A percentile compares a stretch with the other conserved stretches of the same genome.
Conservation (phyloP, 1,284 basidiomycete genomes). For the Coriolopsis trogii region DNA sequence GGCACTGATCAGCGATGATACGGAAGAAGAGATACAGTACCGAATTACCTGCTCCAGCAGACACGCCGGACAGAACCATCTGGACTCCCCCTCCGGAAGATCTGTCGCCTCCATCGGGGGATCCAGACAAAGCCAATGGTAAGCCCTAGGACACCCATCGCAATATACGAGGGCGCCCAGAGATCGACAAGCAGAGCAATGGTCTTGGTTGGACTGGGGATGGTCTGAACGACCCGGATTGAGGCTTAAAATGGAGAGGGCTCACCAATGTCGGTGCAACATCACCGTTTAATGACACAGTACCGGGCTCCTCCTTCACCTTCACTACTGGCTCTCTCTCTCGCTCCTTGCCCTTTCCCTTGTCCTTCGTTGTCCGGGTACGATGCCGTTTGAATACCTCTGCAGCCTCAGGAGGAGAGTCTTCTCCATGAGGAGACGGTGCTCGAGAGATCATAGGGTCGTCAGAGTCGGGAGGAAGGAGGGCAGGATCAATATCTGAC, state of each 20-base stretch:
- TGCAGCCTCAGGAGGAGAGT: slow-evolving; percentile 14
- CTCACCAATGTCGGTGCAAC: slow-evolving; percentile 31
- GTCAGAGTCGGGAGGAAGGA: slow-evolving; percentile 53
- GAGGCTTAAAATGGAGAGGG: not conserved
- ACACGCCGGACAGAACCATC: slow-evolving; percentile 93
- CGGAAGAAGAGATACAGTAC: slow-evolving; percentile 11
- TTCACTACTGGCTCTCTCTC: slow-evolving; percentile 56
- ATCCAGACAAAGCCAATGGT: slow-evolving; percentile 95
- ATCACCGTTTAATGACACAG: slow-evolving; percentile 29
- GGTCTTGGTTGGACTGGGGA: slow-evolving; percentile 85
- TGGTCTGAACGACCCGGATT: slow-evolving; percentile 7
- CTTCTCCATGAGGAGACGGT: slow-evolving; percentile 44
- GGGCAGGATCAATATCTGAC: slow-evolving; percentile 43
- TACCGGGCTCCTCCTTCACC: slow-evolving; percentile 72
- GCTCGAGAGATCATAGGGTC: slow-evolving; percentile 54
- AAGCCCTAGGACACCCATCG: slow-evolving; percentile 95
- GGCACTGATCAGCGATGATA: slow-evolving; percentile 11
- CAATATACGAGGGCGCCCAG: slow-evolving; percentile 88
- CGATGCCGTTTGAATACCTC: slow-evolving; percentile 13
- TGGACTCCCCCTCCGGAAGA: slow-evolving; percentile 78
- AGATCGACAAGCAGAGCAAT: slow-evolving; percentile 89
- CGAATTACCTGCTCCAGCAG: slow-evolving; percentile 67
- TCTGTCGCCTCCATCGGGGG: slow-evolving; percentile 92
- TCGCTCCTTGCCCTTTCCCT: slow-evolving; percentile 74
- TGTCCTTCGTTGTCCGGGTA: slow-evolving; percentile 38